phyloP scores from a whole-genome alignment of 345 rosid genomes.

The Citrus sp. region DNA sequence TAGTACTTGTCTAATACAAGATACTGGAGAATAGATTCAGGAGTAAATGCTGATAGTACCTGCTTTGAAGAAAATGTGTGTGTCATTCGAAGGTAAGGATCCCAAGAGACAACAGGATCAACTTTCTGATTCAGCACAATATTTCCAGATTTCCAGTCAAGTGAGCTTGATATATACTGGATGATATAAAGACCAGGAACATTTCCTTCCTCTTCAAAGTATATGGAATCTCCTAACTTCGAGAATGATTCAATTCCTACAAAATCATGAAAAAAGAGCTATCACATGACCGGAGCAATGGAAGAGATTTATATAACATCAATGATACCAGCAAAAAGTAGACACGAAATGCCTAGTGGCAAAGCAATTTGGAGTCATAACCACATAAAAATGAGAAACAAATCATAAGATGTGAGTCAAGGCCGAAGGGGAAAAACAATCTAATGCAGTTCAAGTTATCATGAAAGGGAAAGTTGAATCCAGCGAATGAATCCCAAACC shows the following conservation, averaged over 20 bases:
- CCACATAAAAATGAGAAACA: neutral
- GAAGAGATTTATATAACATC: neutral
- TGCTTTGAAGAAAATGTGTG: conserved; percentile 43
- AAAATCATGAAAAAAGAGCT: neutral
- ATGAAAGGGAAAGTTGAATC: neutral
- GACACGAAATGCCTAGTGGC: neutral
- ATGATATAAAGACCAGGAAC: conserved; percentile 69
- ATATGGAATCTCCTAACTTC: conserved; percentile 94
- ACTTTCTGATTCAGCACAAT: conserved; percentile 58
- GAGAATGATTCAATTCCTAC: conserved; percentile 92
- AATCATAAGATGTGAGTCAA: neutral
- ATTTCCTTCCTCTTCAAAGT: conserved; percentile 73
- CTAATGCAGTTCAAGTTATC: neutral
- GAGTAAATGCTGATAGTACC: conserved; percentile 27
- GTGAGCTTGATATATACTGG: conserved; percentile 78
- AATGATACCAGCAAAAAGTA: neutral
- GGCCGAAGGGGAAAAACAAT: neutral
- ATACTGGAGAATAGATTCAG: neutral
- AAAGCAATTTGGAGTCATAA: neutral
- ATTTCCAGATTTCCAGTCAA: conserved; percentile 74
- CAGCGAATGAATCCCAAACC: conserved; percentile 34
- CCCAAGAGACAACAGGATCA: conserved; percentile 64
- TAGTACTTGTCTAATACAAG: neutral
- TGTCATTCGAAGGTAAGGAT: conserved; percentile 60
- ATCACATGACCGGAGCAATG: neutral